These are phyloP conservation scores for Hypoxylon crocopeplum DNA, from an alignment of 495 filamentous ascomycete species.

Conservation along the genomic window DNA sequence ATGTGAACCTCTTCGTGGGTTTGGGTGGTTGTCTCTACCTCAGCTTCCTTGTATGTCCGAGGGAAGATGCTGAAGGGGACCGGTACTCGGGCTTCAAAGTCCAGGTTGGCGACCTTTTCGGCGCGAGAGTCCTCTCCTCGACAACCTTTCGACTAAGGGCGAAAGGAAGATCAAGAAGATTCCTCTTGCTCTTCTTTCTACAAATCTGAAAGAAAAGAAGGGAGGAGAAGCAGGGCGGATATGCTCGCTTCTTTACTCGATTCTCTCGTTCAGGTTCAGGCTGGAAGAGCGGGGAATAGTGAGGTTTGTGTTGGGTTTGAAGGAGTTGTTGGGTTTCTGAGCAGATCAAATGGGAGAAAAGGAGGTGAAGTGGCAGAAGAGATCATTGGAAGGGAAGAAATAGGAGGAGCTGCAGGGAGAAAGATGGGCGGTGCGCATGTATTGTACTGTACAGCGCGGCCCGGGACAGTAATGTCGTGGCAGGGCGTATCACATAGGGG, in stretches of 20 bases:
- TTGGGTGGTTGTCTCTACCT: slow-evolving; percentile 77
- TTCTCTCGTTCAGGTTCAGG: slow-evolving; percentile 45
- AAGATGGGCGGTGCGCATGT: slow-evolving; percentile 30
- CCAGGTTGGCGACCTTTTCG: slow-evolving; percentile 90
- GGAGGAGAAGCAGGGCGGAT: slow-evolving; percentile 36
- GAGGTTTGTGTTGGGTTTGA: slow-evolving; percentile 27
- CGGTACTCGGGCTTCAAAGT: slow-evolving; percentile 99
- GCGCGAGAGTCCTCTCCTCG: slow-evolving; percentile 81
- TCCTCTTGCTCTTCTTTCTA: slow-evolving; percentile 72
- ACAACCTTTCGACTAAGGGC: slow-evolving; percentile 86
- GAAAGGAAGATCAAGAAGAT: slow-evolving; percentile 96
- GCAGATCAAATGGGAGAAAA: slow-evolving; percentile 42
- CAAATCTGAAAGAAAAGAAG: slow-evolving; percentile 56
- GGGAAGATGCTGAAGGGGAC: slow-evolving; percentile 99
- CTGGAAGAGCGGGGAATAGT: slow-evolving; percentile 41
- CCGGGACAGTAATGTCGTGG: slow-evolving; percentile 33
- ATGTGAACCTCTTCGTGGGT: slow-evolving; percentile 86
- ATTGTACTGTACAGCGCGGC: slow-evolving; percentile 35
- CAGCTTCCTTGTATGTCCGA: slow-evolving; percentile 94
- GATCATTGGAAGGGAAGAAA: slow-evolving; percentile 46
- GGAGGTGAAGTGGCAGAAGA: slow-evolving; percentile 42
- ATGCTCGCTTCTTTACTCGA: slow-evolving; percentile 44
- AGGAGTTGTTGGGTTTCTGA: slow-evolving; percentile 41
- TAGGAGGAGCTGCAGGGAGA: slow-evolving; percentile 39
- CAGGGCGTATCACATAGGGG: slow-evolving; percentile 10